Evolutionary conservation across 305 asterid species (phyloP).

Genomic region (Fraxinus sp.): DNA sequence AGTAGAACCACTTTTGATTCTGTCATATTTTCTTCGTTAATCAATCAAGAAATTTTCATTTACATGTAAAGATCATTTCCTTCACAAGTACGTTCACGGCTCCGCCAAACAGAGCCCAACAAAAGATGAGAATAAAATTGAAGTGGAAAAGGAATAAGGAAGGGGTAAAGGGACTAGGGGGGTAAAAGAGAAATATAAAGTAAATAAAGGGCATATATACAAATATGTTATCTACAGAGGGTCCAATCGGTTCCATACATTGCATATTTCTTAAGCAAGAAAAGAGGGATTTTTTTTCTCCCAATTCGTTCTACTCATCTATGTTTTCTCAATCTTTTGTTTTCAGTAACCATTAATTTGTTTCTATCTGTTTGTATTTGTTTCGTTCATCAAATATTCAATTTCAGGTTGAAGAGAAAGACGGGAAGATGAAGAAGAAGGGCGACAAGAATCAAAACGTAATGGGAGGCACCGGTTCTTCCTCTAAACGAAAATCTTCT

Average conservation of each 20-base stretch:
- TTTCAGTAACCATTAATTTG: not conserved
- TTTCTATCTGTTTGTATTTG: not conserved
- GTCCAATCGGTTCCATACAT: not conserved
- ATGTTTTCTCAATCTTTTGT: not conserved
- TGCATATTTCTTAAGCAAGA: not conserved
- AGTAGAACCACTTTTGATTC: not conserved
- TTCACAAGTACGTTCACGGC: not conserved
- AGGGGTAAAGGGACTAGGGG: not conserved
- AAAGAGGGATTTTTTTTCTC: not conserved
- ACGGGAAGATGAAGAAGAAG: slow-evolving; percentile 12
- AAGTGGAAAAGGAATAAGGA: not conserved
- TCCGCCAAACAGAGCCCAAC: not conserved
- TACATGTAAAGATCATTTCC: too few species aligned
- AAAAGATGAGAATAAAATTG: not conserved
- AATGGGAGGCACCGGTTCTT: slow-evolving; percentile 53
- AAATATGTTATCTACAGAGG: not conserved
- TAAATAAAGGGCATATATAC: not conserved
- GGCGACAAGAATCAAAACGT: slow-evolving; percentile 10
- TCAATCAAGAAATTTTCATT: not conserved
- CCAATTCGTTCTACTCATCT: slow-evolving; percentile 2
- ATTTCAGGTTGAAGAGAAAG: slow-evolving; percentile 34
- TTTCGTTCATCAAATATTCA: slow-evolving; percentile 3
- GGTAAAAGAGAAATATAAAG: not conserved
- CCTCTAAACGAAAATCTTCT: slow-evolving; percentile 51
- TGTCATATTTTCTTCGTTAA: not conserved